Evolutionary conservation across 495 filamentous ascomycete genomes (phyloP).

Genomic region (Lasiosphaeris hirsuta): DNA sequence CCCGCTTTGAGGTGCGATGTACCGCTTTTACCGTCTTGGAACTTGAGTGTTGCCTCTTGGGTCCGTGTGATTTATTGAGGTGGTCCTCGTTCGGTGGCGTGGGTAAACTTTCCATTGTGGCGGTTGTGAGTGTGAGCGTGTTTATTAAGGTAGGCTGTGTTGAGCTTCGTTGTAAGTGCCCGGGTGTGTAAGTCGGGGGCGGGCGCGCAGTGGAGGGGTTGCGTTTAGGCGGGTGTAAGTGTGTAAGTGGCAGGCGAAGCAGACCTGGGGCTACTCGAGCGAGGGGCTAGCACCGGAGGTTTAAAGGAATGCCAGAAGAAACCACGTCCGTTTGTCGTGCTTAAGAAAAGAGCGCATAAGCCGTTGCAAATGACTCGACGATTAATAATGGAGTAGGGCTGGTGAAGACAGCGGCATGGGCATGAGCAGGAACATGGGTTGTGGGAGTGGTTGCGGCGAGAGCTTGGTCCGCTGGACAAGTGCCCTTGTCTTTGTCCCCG

Average conservation of each 20-base stretch:
- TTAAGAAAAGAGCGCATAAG: slow-evolving; percentile 20
- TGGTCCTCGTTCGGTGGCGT: slow-evolving; percentile 47
- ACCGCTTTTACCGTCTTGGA: slow-evolving; percentile 32
- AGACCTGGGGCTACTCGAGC: background rate
- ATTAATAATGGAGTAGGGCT: slow-evolving; percentile 25
- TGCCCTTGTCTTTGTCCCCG: background rate
- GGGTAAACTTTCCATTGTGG: slow-evolving; percentile 45
- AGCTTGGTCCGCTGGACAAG: background rate
- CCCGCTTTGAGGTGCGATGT: slow-evolving; percentile 27
- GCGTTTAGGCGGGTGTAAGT: background rate
- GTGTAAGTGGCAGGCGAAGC: slow-evolving; percentile 11
- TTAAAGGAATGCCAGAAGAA: slow-evolving; percentile 2
- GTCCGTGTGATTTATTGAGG: slow-evolving; percentile 24
- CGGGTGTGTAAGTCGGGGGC: slow-evolving; percentile 15
- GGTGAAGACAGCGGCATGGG: slow-evolving; percentile 10
- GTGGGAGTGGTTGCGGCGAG: slow-evolving; percentile 6
- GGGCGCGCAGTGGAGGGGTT: background rate
- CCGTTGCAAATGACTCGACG: slow-evolving; percentile 22
- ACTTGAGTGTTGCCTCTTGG: slow-evolving; percentile 21
- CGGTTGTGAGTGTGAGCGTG: background rate
- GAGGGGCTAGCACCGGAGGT: background rate
- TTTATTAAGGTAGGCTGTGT: background rate
- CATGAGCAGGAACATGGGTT: slow-evolving; percentile 8
- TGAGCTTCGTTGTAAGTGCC: slow-evolving; percentile 5
- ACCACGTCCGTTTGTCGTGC: slow-evolving; percentile 3